Evolutionary conservation across 2,329 filamentous ascomycete genomes (phyloP), one percentile per base, ranked within the genome.

Genomic region (Falciphora oryzae): DNA sequence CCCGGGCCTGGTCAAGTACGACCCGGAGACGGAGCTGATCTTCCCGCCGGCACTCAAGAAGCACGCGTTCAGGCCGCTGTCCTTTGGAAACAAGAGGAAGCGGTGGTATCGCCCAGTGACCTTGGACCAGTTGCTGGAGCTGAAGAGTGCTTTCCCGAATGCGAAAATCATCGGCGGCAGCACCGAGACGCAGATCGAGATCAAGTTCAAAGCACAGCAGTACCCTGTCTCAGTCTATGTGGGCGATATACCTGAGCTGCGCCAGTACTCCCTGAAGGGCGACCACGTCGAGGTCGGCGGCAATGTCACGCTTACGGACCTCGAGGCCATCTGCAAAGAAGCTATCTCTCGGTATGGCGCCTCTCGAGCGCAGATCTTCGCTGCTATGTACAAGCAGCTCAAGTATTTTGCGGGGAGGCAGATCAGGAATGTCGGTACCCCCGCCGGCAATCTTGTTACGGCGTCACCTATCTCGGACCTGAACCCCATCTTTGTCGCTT

Each of bases 121-220:
- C 0, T 74, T 98, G 22, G 83, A 92, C 56, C 93, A 99, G 73
- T 81, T 99, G 22, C 83, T 98, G 22, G 90, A 97, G 73, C 97
- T 99, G 78, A 98, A 98, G 80, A 88, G 83, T 70, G 87, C 85
- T 0, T 89, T 92, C 69, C 94, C 94, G 0, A 87, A 89, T 31
- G 92, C 94, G 5, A 99, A 98, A 76, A 87, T 99, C 67, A 97
- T 99, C 67, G 94, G 93, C 62, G 95, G 95, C 67, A 97, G 93
- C 74, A 96, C 93, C 2, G 95, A 99, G 76, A 98, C 94, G 0
- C 95, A 98, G 76, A 98, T 99, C 66, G 95, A 99, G 77, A 91
- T 96, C 78, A 97, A 97, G 77, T 98, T 99, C 84, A 98, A 98
- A 79, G 92, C 89, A 1, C 86, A 97, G 81, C 85, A 93, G 70